Conservation (phyloP, 495 filamentous ascomycete genomes). For the Penicillium cataractarum region DNA sequence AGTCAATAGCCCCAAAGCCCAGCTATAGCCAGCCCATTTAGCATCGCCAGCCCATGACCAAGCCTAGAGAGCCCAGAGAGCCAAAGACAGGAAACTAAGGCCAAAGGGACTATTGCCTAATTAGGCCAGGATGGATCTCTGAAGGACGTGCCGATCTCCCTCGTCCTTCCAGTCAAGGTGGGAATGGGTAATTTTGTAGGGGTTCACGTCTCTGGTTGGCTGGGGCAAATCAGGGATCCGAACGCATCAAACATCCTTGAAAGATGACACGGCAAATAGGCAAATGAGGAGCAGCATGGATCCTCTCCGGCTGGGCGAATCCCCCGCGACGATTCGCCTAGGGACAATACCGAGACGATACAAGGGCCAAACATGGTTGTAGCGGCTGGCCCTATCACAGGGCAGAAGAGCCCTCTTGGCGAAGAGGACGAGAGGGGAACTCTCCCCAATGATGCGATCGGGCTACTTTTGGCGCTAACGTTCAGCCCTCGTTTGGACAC, state of each 20-base stretch:
- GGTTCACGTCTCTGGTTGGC: background rate
- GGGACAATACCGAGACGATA: slow-evolving; percentile 26
- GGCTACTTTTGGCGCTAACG: slow-evolving; percentile 24
- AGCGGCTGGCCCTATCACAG: slow-evolving; percentile 28
- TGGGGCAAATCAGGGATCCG: slow-evolving; percentile 3
- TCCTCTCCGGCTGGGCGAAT: slow-evolving; percentile 29
- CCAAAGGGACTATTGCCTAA: slow-evolving; percentile 20
- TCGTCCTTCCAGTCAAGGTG: slow-evolving; percentile 1
- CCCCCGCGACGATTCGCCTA: slow-evolving; percentile 18
- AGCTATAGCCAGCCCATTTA: background rate
- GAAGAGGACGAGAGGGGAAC: slow-evolving; percentile 27
- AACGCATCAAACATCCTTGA: slow-evolving; percentile 31
- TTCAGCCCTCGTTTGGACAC: slow-evolving; percentile 24
- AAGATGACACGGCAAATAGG: slow-evolving; percentile 27
- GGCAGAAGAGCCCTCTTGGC: slow-evolving; percentile 19
- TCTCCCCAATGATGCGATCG: slow-evolving; percentile 22
- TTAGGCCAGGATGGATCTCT: slow-evolving; percentile 16
- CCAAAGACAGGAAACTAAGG: background rate
- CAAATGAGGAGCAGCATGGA: slow-evolving; percentile 33
- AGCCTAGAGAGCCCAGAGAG: background rate
- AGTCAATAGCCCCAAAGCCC: background rate
- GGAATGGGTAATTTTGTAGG: background rate
- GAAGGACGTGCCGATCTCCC: slow-evolving; percentile 30
- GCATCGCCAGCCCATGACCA: background rate
- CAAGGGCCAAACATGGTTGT: slow-evolving; percentile 33